Conservation (phyloP, 106 monocot genomes). For the Acanthochlamys bracteata region DNA sequence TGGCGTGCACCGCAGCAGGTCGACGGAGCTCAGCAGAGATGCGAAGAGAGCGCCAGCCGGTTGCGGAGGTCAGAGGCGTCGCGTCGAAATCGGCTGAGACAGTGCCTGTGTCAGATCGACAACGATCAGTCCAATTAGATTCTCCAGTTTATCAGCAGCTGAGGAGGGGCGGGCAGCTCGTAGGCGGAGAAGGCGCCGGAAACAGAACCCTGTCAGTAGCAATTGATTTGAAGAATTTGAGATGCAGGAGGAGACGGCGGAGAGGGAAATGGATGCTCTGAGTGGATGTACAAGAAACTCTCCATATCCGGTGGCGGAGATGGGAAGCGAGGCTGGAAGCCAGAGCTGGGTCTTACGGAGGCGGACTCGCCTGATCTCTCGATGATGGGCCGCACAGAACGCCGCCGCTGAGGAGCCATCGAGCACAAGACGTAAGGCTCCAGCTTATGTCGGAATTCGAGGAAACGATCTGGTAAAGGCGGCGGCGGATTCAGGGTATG, state of each 20-base stretch:
- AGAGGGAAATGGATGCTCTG: slow-evolving; percentile 70
- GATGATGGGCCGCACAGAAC: slow-evolving; percentile 66
- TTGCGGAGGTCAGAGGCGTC: slow-evolving; percentile 34
- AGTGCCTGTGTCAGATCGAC: slow-evolving; percentile 81
- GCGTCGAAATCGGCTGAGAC: slow-evolving; percentile 76
- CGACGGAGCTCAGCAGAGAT: slow-evolving; percentile 59
- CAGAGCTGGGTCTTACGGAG: slow-evolving; percentile 89
- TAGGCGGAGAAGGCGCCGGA: slow-evolving; percentile 49
- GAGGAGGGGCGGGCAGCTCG: slow-evolving; percentile 59
- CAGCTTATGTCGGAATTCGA: slow-evolving; percentile 33
- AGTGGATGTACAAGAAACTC: slow-evolving; percentile 75
- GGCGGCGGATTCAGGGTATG: neutral
- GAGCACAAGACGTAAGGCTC: slow-evolving; percentile 70
- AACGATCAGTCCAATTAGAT: slow-evolving; percentile 53
- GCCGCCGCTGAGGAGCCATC: slow-evolving; percentile 71
- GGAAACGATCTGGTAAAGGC: neutral
- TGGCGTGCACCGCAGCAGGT: slow-evolving; percentile 44
- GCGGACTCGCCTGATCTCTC: slow-evolving; percentile 68
- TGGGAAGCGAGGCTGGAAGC: slow-evolving; percentile 82
- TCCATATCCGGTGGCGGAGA: slow-evolving; percentile 33
- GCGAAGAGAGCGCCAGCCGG: slow-evolving; percentile 45
- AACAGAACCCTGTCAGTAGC: slow-evolving; percentile 57
- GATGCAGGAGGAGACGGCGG: slow-evolving; percentile 49
- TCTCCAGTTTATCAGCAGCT: slow-evolving; percentile 25
- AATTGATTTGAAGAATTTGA: slow-evolving; percentile 1